phyloP scores from a whole-genome alignment of 2,329 filamentous ascomycete genomes.

The Calonectria honghensis region DNA sequence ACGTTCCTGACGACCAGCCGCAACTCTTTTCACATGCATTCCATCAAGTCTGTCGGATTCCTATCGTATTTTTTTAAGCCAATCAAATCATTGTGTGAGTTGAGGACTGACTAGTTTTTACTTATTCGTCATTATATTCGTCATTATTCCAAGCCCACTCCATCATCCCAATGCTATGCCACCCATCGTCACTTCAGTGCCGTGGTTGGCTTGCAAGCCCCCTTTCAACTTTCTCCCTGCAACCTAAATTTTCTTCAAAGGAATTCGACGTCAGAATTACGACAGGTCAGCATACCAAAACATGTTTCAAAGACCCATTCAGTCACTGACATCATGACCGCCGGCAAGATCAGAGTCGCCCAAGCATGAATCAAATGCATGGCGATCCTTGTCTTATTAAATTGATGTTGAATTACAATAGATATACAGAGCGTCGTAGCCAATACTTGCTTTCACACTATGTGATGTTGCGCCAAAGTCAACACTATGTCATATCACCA shows the following conservation, averaged over 20 bases:
- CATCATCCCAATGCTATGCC: not conserved
- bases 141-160: not conserved
- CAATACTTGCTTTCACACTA: not conserved
- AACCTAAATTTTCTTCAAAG: not conserved
- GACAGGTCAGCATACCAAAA: not conserved
- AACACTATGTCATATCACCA: not conserved
- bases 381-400: not conserved
- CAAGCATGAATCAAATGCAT: not conserved
- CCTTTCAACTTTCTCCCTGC: not conserved
- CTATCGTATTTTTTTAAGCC: not conserved
- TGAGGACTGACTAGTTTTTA: not conserved
- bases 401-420: not conserved
- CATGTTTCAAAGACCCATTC: not conserved
- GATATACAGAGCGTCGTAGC: not conserved
- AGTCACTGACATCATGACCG: not conserved
- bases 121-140: not conserved
- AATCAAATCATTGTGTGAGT: not conserved
- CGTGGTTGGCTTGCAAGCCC: not conserved
- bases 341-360: not conserved
- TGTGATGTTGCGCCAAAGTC: not conserved
- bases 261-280: not conserved
- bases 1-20: not conserved
- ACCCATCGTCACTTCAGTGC: not conserved
- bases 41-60: not conserved
- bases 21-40: not conserved